A percentile compares a stretch with the other conserved stretches of the same genome.
phyloP scores from a whole-genome alignment of 2,329 filamentous ascomycete species.

The Aspergillus intermedius region DNA sequence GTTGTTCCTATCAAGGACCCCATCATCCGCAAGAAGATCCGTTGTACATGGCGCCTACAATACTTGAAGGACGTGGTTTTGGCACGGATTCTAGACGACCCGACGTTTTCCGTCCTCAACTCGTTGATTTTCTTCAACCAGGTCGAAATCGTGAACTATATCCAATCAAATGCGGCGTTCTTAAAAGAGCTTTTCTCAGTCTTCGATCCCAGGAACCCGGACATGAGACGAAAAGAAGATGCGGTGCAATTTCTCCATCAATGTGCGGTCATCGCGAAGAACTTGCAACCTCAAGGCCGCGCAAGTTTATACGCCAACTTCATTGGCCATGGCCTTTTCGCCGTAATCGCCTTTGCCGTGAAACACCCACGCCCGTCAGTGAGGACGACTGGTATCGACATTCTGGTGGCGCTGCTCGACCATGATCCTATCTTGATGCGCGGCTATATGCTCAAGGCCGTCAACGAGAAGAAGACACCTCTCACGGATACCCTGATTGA shows the following conservation, averaged over 20 bases:
- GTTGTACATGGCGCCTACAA: constrained; percentile 90
- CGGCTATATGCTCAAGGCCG: constrained; percentile 83
- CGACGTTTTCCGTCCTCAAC: constrained; percentile 94
- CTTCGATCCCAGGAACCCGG: constrained; percentile 60
- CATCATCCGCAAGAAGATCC: constrained; percentile 78
- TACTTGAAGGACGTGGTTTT: constrained; percentile 98
- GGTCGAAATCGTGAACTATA: constrained; percentile 91
- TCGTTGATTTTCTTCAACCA: constrained; percentile 99
- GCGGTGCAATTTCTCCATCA: constrained; percentile 95
- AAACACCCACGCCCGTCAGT: constrained; percentile 77
- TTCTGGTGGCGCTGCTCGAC: constrained; percentile 88
- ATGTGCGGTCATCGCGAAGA: constrained; percentile 90
- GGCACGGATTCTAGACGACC: constrained; percentile 91
- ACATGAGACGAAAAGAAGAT: constrained; percentile 75
- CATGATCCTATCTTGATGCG: constrained; percentile 94
- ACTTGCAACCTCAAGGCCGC: constrained; percentile 74
- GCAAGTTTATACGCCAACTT: constrained; percentile 85
- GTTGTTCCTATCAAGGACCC: constrained; percentile 87
- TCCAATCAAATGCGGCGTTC: constrained; percentile 75
- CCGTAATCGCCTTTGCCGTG: constrained; percentile 86
- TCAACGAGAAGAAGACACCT: constrained; percentile 76
- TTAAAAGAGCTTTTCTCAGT: constrained; percentile 82
- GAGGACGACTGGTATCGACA: constrained; percentile 86
- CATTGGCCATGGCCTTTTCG: constrained; percentile 75
- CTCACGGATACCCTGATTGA: constrained; percentile 91